Base-by-base conservation (phyloP, 805 yeast species). In the Zygosaccharomyces gambellarensis region DNA sequence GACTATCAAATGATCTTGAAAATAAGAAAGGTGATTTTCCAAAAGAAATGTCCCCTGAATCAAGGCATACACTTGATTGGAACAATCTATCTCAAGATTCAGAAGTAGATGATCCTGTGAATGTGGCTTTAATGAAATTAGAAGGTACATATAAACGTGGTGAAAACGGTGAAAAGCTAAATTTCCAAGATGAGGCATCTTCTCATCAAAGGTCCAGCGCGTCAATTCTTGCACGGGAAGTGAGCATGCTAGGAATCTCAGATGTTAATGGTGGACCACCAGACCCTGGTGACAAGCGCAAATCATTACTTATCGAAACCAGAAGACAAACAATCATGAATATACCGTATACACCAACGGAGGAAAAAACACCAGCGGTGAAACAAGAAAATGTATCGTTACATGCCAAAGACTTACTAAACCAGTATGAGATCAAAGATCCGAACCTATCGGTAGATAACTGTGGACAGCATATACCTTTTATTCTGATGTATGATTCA, bases 11-110 rank as follows among this genome's bases (percentile, higher is more conserved):
- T 19, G 34, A 6, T 10, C 23, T 21, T 8, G 51, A 42, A 42
- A 34, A 36, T 17, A 49, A 46, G 19, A 28, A 51, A n/a, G 44
- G 47, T 17, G 53, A 53, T 12, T 47, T 34, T 25, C 27, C 36
- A 4, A 30, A 30, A 14, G 17, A 21, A 4, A 39, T 38, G 11
- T 47, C 49, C 21, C 39, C 44, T 36, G 45, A 47, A 10, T 41
- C 47, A 17, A 47, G 47, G 19, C 50, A 47, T 34, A 81, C 86
- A 41, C 85, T 85, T 38, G 88, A 83, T 59, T 74, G 90, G 43
- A 95, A 95, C 1, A 85, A 86, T 5, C 81, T 90, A 45, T 92
- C 97, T 0, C 97, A 92, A 64, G 90, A 85, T 42, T 75, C 82
- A 0, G 71, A 78, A 38, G 74, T 71, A 36, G 79, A 75, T 27